phyloP scores from a whole-genome alignment of 2,329 filamentous ascomycete species.

The Fusarium sp. region DNA sequence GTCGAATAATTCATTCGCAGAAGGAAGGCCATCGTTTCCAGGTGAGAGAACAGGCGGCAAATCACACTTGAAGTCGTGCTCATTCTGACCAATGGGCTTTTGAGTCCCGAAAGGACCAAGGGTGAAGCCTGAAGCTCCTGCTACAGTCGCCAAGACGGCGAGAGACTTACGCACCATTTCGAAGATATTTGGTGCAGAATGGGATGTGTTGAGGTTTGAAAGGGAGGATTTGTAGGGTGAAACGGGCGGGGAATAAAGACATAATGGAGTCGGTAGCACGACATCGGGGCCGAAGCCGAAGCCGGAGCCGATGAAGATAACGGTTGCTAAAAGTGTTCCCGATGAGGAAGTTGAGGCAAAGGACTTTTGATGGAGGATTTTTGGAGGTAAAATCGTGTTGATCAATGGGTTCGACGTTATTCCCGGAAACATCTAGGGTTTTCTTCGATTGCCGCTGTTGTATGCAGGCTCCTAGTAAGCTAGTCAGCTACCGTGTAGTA shows the following conservation, averaged over 20 bases:
- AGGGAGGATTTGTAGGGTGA: background rate
- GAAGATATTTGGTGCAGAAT: background rate
- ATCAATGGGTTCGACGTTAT: background rate
- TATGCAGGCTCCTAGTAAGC: background rate
- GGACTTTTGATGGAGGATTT: conserved; percentile 13
- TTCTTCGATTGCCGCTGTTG: background rate
- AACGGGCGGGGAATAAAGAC: conserved; percentile 23
- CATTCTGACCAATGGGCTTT: conserved; percentile 29
- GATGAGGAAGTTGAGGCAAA: conserved; percentile 21
- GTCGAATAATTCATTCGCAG: conserved; percentile 48
- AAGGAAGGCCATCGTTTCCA: conserved; percentile 49
- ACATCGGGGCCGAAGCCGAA: conserved; percentile 33
- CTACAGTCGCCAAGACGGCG: conserved; percentile 33
- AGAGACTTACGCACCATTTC: conserved; percentile 38
- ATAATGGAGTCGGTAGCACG: conserved; percentile 24
- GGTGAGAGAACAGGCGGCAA: conserved; percentile 52
- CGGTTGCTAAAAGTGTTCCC: conserved; percentile 8
- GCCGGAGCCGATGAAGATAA: conserved; percentile 10
- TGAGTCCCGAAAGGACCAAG: conserved; percentile 30
- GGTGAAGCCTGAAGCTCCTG: conserved; percentile 24
- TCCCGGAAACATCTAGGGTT: background rate
- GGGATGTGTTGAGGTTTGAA: background rate
- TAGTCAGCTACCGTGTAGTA: background rate
- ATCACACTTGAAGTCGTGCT: conserved; percentile 47
- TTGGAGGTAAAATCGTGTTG: background rate